Conservation (phyloP, 2,329 filamentous ascomycete genomes). For the Pseudonectria buxi region DNA sequence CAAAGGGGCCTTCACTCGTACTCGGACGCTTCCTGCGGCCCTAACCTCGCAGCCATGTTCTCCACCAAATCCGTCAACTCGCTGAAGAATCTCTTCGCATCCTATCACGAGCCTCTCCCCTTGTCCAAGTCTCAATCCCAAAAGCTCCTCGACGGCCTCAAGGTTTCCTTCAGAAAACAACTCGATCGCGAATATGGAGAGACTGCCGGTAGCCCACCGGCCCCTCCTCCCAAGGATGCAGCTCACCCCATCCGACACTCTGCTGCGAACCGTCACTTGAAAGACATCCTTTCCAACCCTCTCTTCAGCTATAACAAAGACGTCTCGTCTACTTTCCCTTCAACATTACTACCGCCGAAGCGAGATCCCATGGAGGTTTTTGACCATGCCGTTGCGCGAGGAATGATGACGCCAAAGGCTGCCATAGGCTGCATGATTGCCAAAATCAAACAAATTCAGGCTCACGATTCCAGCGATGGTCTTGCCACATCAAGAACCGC, state of each 20-base stretch:
- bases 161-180: conserved; percentile 49
- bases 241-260: conserved; percentile 28
- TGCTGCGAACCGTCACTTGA: conserved; percentile 41
- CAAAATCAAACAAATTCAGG: conserved; percentile 38
- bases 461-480: conserved; percentile 16
- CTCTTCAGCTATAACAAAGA: conserved; percentile 38
- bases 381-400: conserved; percentile 46
- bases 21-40: conserved; percentile 15
- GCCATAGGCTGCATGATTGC: conserved; percentile 48
- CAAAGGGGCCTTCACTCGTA: conserved; percentile 7
- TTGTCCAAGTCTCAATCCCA: conserved; percentile 45
- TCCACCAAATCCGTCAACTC: conserved; percentile 32
- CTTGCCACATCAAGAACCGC: conserved; percentile 40
- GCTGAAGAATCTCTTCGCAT: conserved; percentile 33
- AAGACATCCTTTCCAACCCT: conserved; percentile 50
- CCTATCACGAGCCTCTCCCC: conserved; percentile 45
- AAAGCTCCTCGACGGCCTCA: conserved; percentile 49
- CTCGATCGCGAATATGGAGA: conserved; percentile 53
- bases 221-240: conserved; percentile 13
- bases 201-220: conserved; percentile 21
- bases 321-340: conserved; percentile 12
- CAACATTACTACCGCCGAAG: conserved; percentile 11
- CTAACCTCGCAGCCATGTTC: conserved; percentile 31
- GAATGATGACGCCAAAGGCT: conserved; percentile 48
- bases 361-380: conserved; percentile 49